Conservation (phyloP, 2,329 filamentous ascomycete genomes). For the Diplodia seriata region DNA sequence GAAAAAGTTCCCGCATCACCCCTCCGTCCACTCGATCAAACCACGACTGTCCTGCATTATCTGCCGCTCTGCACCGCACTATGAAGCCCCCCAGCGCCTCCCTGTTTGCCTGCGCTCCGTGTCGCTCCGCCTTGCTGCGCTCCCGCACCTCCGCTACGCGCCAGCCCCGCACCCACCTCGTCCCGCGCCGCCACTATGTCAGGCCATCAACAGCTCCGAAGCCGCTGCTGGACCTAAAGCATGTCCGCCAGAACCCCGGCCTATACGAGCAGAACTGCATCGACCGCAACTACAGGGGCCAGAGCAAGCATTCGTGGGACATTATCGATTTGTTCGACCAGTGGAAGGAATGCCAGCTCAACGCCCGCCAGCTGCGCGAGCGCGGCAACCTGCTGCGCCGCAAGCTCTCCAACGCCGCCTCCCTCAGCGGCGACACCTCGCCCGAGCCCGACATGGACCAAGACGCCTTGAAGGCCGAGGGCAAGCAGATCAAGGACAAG, state of each 20-base stretch:
- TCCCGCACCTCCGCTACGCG: slow-evolving; percentile 11
- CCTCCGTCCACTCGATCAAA: slow-evolving; percentile 21
- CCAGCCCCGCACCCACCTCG: neutral
- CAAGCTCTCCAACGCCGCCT: slow-evolving; percentile 54
- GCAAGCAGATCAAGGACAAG: slow-evolving; percentile 68
- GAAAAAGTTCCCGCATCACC: slow-evolving; percentile 28
- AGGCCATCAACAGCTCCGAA: slow-evolving; percentile 78
- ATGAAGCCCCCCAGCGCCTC: slow-evolving; percentile 40
- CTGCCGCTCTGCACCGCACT: neutral
- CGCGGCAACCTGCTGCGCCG: slow-evolving; percentile 69
- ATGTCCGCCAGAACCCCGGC: slow-evolving; percentile 84
- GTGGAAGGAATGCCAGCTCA: slow-evolving; percentile 60
- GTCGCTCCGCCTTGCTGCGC: slow-evolving; percentile 33
- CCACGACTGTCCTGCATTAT: slow-evolving; percentile 19
- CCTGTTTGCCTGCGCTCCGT: slow-evolving; percentile 36
- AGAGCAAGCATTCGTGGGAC: slow-evolving; percentile 59
- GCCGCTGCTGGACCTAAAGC: slow-evolving; percentile 80
- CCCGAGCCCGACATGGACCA: slow-evolving; percentile 50
- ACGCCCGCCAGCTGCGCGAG: slow-evolving; percentile 68
- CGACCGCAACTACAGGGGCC: slow-evolving; percentile 78
- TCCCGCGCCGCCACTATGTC: slow-evolving; percentile 50
- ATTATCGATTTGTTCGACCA: slow-evolving; percentile 60
- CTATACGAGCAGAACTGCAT: slow-evolving; percentile 83
- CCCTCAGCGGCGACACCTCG: slow-evolving; percentile 38
- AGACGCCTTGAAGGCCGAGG: slow-evolving; percentile 67